Percentiles rank a stretch among this genome's conserved stretches.
phyloP scores from a whole-genome alignment of 208 protist species.

The Trypanosoma vivax region DNA sequence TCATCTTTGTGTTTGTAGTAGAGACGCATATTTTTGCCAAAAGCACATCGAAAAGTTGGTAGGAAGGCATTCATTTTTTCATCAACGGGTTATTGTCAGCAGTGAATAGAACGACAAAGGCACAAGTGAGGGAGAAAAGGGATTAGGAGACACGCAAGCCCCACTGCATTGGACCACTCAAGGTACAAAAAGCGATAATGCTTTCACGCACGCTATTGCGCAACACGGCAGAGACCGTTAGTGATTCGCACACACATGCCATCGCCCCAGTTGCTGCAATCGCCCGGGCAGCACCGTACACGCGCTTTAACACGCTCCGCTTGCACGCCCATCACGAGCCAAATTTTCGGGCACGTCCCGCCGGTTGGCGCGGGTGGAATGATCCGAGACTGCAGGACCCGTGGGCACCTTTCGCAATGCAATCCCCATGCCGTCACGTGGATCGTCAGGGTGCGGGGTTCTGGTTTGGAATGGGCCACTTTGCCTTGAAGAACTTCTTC shows the following conservation, averaged over 20 bases:
- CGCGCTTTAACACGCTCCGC: constrained; percentile 72
- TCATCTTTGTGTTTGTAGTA: no score
- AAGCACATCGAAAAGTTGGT: no score
- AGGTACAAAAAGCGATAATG: constrained; percentile 22
- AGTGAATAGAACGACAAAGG: no score
- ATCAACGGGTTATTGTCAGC: no score
- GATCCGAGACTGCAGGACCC: constrained; percentile 62
- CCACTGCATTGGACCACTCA: no score
- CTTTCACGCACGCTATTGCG: constrained; percentile 62
- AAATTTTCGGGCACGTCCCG: constrained; percentile 69
- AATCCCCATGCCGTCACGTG: constrained; percentile 62
- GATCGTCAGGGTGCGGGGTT: constrained; percentile 51
- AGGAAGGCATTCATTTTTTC: no score
- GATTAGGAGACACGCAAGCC: background rate
- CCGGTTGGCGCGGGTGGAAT: constrained; percentile 75
- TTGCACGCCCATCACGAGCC: constrained; percentile 63
- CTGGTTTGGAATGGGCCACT: constrained; percentile 82
- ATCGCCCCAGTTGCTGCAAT: constrained; percentile 55
- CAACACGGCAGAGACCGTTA: constrained; percentile 25
- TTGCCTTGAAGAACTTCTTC: constrained; percentile 78
- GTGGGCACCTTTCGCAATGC: constrained; percentile 55
- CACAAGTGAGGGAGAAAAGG: background rate
- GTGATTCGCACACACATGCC: constrained; percentile 15
- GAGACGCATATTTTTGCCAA: no score
- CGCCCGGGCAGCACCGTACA: constrained; percentile 60